phyloP scores from a whole-genome alignment of 1,139 yeast genomes.

The Yamadazyma blattariae region DNA sequence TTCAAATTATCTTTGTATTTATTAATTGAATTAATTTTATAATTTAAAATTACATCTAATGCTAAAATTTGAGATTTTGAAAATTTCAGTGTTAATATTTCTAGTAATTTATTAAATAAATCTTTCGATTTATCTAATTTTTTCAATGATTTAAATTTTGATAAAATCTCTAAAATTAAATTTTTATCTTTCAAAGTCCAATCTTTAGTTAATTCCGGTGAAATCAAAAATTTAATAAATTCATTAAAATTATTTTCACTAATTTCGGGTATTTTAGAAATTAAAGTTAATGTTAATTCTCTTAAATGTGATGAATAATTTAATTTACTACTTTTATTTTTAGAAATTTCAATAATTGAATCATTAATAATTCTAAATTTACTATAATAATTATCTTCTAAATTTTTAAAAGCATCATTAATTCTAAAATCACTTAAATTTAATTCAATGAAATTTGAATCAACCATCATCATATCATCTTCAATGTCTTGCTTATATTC shows the following conservation, averaged over 20 bases:
- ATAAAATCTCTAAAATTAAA: slow-evolving; percentile 57
- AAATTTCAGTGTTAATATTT: slow-evolving; percentile 61
- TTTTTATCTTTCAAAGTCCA: slow-evolving; percentile 68
- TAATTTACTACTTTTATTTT: slow-evolving; percentile 29
- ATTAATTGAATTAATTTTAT: slow-evolving; percentile 53
- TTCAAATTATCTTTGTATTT: slow-evolving; percentile 73
- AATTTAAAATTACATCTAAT: slow-evolving; percentile 66
- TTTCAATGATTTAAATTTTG: slow-evolving; percentile 64
- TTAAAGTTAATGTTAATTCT: slow-evolving; percentile 46
- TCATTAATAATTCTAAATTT: slow-evolving; percentile 20
- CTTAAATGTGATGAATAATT: slow-evolving; percentile 41
- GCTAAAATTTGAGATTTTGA: slow-evolving; percentile 70
- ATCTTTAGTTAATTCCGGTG: slow-evolving; percentile 16
- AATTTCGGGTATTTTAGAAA: slow-evolving; percentile 55
- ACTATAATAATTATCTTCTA: slow-evolving; percentile 19
- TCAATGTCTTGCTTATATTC: slow-evolving; percentile 15
- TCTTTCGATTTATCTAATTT: slow-evolving; percentile 49
- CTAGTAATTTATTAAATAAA: slow-evolving; percentile 52
- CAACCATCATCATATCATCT: neutral
- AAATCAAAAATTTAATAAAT: slow-evolving; percentile 56
- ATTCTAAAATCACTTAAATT: slow-evolving; percentile 31
- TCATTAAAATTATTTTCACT: slow-evolving; percentile 62
- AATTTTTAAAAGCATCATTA: slow-evolving; percentile 21
- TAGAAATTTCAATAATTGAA: slow-evolving; percentile 36
- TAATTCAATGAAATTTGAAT: slow-evolving; percentile 21